Evolutionary conservation across 495 filamentous ascomycete species (phyloP).

Genomic region (Glonium stellatum): DNA sequence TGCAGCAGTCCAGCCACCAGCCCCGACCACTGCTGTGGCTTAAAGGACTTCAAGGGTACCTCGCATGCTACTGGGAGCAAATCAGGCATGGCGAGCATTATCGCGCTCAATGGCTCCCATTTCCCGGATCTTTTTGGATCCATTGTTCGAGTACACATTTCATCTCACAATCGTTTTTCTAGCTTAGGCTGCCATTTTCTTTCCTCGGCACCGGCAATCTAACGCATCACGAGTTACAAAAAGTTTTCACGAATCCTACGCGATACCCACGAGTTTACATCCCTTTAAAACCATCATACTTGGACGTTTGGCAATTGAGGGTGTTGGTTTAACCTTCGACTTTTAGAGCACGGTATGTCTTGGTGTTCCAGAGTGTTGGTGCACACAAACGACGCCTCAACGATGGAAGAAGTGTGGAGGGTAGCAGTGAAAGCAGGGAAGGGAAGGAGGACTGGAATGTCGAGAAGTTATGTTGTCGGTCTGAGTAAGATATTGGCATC

Average conservation of each 20-base stretch:
- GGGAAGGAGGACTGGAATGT: conserved; percentile 7
- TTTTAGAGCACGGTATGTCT: neutral
- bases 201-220: conserved; percentile 20
- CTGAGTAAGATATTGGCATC: neutral
- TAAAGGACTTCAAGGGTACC: conserved; percentile 33
- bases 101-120: conserved; percentile 4
- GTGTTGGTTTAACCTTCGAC: conserved; percentile 3
- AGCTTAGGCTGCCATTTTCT: conserved; percentile 24
- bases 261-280: conserved; percentile 34
- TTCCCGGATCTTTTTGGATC: conserved; percentile 21
- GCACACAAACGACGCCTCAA: neutral
- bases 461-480: conserved; percentile 16
- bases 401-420: conserved; percentile 2
- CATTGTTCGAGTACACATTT: conserved; percentile 10
- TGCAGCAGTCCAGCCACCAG: conserved; percentile 17
- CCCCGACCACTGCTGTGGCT: conserved; percentile 42
- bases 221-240: conserved; percentile 27
- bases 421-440: conserved; percentile 8
- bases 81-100: neutral
- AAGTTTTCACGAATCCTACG: conserved; percentile 33
- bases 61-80: neutral
- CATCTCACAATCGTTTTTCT: conserved; percentile 23
- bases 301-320: conserved; percentile 14
- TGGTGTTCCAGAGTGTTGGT: neutral
- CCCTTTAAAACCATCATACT: conserved; percentile 28